Base-by-base conservation (phyloP, 2,329 filamentous ascomycete species). In the Ophiostoma himal-ulmi region DNA sequence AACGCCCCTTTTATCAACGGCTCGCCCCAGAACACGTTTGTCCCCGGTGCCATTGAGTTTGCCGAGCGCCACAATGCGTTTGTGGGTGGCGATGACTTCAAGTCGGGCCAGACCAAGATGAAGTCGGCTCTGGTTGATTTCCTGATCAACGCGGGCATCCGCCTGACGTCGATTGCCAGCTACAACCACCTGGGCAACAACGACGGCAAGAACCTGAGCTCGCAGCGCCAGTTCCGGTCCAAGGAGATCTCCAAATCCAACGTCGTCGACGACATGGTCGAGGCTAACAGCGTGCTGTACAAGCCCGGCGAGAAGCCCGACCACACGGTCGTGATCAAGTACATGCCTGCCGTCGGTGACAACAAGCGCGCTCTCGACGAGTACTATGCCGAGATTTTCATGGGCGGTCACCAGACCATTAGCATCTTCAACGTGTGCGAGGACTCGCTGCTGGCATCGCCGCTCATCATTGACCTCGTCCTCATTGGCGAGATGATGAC, bases 151-250 rank as follows among this genome's bases (percentile, higher is more conserved):
- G 95, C 95, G 67, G 95, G 95, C 79, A 98, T 99, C 87, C 97
- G 97, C 85, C 89, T 99, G 78, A 98, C 94, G 72, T 97, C 94
- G 57, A 98, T 99, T 82, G 93, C 95, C 74, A 96, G 92, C 82
- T 99, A 99, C 89, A 99, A 99, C 85, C 95, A 99, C 81, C 89
- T 99, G 70, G 95, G 95, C 78, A 99, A 99, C 88, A 99, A 99
- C 79, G 94, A 99, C 79, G 95, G 95, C 84, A 97, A 94, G 89
- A 99, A 99, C 84, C 82, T 99, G 76, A 96, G 92, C 83, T 97
- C 94, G 62, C 94, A 97, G 81, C 93, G 91, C 84, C 95, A 98
- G 83, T 99, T 99, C 89, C 94, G 95, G 77, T 97, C 93, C 82
- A 99, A 99, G 88, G 95, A 99, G 83, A 99, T 99, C 76, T 96